phyloP scores from a whole-genome alignment of 1,284 basidiomycete species.

The Boletus mariae region DNA sequence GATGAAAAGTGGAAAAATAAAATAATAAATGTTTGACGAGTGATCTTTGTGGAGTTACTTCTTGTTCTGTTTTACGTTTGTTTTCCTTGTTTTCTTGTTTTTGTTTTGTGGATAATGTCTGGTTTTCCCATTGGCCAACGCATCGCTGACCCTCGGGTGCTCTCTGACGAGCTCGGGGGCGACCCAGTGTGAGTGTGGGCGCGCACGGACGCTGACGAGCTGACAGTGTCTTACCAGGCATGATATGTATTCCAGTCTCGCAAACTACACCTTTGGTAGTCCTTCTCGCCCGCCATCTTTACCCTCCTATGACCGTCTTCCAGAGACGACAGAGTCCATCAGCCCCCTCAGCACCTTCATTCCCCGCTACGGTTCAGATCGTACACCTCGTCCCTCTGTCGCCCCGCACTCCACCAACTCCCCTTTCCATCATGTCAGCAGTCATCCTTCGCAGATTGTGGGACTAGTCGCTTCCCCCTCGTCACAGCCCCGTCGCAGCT shows the following conservation, averaged over 20 bases:
- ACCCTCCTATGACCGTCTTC: slow-evolving; percentile 10
- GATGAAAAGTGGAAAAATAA: slow-evolving; percentile 6
- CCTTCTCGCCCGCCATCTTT: background rate
- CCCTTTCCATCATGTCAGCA: slow-evolving; percentile 21
- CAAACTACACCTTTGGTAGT: slow-evolving; percentile 28
- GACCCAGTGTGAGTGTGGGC: background rate
- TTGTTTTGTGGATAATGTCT: slow-evolving; percentile 3
- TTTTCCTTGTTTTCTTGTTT: background rate
- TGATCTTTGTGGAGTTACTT: background rate
- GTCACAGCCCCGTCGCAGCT: slow-evolving; percentile 15
- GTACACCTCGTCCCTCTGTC: slow-evolving; percentile 54
- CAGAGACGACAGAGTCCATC: slow-evolving; percentile 21
- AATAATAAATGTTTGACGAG: background rate
- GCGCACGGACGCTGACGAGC: background rate
- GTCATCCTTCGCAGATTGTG: slow-evolving; percentile 41
- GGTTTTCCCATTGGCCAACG: slow-evolving; percentile 22
- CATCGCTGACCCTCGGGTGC: slow-evolving; percentile 30
- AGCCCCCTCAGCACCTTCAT: slow-evolving; percentile 27
- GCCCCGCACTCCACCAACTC: slow-evolving; percentile 16
- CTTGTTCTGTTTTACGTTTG: background rate
- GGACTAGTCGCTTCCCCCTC: slow-evolving; percentile 24
- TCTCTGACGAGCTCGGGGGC: slow-evolving; percentile 29
- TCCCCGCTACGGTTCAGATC: slow-evolving; percentile 34
- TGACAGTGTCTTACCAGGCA: background rate
- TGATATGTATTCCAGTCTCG: slow-evolving; percentile 27